Base-by-base conservation (phyloP, 495 filamentous ascomycete species). In the Penicillium steckii region DNA sequence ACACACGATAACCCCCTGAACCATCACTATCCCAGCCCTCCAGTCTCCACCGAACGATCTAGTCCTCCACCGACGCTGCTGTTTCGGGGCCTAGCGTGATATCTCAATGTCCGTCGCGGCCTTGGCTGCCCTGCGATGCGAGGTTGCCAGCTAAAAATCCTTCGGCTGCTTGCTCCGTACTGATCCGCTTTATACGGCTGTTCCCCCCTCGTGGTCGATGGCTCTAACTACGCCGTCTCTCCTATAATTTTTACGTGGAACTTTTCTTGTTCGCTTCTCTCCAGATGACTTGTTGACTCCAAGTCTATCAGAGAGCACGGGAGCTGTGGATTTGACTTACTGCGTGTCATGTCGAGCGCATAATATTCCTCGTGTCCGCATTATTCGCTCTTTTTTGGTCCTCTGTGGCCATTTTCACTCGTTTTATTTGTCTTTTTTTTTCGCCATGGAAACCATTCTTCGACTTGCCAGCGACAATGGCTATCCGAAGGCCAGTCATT, bases 1-100 rank as follows among this genome's bases (percentile, higher is more conserved):
- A 44, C 46, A 18, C 38, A 46, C 38, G 50, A 58, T 21, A 10
- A 30, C 13, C 50, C 45, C 45, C 50, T 50, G 55, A 58, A 41
- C 56, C 52, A 33, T n/a, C 15, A 4, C 15, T n/a, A 13, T 15
- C 43, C 1, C 41, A 25, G 35, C 35, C 18, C 35, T 32, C 49
- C 50, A 41, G n/a, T 37, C 22, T 55, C 62, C 59, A 65, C 59
- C 55, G 62, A 62, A 56, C 62, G 59, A 54, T 62, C 62, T 65
- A 65, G 62, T 62, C 53, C 59, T 48, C n/a, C 47, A 38, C 42
- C 40, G 41, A 46, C 8, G 32, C 46, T 52, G 45, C 41, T 58
- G 10, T 44, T 52, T 51, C 48, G 27, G 45, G 55, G 53, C 23
- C 33, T 59, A 51, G 60, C 50, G 48, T 43, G 25, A 22, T 26